These are phyloP conservation scores for Eimeria acervulina DNA, from an alignment of 169 alveolate species.

Conservation along the genomic window DNA sequence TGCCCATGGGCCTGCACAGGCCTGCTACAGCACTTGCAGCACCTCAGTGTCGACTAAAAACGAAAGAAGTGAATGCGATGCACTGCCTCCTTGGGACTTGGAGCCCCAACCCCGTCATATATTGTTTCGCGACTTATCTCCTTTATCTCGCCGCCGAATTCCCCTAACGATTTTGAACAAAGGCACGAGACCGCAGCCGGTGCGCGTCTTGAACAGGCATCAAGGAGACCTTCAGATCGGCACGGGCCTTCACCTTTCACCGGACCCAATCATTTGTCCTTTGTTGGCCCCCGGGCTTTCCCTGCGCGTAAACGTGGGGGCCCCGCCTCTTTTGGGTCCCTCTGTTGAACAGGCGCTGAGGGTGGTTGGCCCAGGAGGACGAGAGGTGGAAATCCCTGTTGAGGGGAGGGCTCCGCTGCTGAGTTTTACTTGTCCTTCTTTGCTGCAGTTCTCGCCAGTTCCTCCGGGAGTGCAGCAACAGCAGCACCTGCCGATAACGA, in stretches of 20 bases:
- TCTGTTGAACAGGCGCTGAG: background rate
- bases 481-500: conserved; percentile 28
- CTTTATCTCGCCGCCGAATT: background rate
- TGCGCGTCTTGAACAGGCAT: background rate
- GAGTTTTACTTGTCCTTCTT: conserved; percentile 24
- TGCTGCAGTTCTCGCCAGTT: background rate
- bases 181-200: conserved; percentile 43
- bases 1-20: background rate
- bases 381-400: conserved; percentile 21
- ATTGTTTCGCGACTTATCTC: background rate
- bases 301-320: conserved; percentile 36
- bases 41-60: background rate
- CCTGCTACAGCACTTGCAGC: background rate
- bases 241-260: conserved; percentile 29
- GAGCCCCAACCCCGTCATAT: background rate
- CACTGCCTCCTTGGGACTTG: background rate
- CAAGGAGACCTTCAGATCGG: background rate
- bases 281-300: conserved; percentile 46
- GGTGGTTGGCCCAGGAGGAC: background rate
- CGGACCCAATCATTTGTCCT: conserved; percentile 12
- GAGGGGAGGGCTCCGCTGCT: conserved; percentile 16
- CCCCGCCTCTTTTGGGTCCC: conserved; percentile 33
- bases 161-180: background rate
- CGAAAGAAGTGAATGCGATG: background rate
- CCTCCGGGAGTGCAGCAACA: conserved; percentile 35